Evolutionary conservation across 352 stramenopile species (phyloP).

Genomic region (Phytophthora rubi): DNA sequence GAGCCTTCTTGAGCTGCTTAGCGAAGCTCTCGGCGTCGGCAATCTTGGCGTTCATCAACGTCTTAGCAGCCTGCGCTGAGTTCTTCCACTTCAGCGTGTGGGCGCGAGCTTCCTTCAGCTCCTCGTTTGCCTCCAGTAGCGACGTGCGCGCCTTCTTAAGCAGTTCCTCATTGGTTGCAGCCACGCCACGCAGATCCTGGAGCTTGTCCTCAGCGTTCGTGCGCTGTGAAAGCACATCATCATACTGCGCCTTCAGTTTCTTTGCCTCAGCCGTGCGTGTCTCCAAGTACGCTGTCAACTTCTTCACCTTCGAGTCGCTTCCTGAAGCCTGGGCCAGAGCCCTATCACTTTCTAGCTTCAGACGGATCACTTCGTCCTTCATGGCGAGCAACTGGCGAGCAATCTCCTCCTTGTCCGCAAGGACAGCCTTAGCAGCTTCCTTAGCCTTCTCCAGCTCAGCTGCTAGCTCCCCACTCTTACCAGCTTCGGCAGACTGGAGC

Average conservation of each 20-base stretch:
- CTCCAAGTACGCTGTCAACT: conserved; percentile 45
- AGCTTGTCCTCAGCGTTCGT: conserved; percentile 44
- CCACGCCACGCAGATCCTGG: conserved; percentile 45
- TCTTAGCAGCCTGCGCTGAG: conserved; percentile 66
- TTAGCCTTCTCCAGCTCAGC: conserved; percentile 45
- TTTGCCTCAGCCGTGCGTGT: conserved; percentile 39
- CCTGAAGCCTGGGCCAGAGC: conserved; percentile 34
- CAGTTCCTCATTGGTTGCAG: conserved; percentile 62
- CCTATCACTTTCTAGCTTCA: conserved; percentile 53
- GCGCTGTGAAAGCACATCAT: conserved; percentile 39
- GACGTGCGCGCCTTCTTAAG: conserved; percentile 76
- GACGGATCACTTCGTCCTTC: conserved; percentile 58
- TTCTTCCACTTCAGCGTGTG: conserved; percentile 79
- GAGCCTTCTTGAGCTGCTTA: conserved; percentile 67
- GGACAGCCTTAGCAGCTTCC: conserved; percentile 21
- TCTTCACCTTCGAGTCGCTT: conserved; percentile 43
- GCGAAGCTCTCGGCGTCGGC: conserved; percentile 66
- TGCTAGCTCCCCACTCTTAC: conserved; percentile 32
- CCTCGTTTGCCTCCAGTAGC: conserved; percentile 72
- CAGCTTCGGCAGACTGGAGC: conserved; percentile 35
- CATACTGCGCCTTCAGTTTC: conserved; percentile 43
- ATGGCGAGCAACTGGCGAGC: conserved; percentile 42
- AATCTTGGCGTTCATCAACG: conserved; percentile 68
- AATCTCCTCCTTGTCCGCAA: conserved; percentile 52
- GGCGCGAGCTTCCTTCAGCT: conserved; percentile 76